Conservation (phyloP, 2,329 filamentous ascomycete genomes). For the Alternaria alternata region DNA sequence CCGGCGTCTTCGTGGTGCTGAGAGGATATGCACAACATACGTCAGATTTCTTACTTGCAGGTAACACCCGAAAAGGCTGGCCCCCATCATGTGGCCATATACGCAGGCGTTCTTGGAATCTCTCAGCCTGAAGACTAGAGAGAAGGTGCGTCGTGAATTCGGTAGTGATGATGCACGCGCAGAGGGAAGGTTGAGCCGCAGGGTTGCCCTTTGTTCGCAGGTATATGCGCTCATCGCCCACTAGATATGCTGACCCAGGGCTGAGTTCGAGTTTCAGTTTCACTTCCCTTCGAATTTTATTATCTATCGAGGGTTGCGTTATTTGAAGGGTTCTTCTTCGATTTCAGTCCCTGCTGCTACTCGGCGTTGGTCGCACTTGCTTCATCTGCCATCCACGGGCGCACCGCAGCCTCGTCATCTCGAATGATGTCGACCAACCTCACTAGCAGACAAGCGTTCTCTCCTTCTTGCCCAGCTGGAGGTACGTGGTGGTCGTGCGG, state of each 20-base stretch:
- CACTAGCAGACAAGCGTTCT: constrained; percentile 27
- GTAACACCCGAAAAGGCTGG: not conserved
- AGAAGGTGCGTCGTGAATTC: not conserved
- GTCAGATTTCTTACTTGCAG: not conserved
- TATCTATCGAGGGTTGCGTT: not conserved
- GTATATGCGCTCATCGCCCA: not conserved
- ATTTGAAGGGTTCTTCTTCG: not conserved
- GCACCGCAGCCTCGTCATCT: not conserved
- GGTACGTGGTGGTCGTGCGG: constrained; percentile 50
- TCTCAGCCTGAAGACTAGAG: not conserved
- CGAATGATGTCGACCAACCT: constrained; percentile 10
- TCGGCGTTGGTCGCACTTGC: not conserved
- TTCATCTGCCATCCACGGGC: not conserved
- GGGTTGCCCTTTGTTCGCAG: constrained; percentile 1
- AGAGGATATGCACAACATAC: not conserved
- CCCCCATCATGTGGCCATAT: not conserved
- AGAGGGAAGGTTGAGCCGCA: not conserved
- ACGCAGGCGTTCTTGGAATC: not conserved
- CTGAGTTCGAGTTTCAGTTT: not conserved
- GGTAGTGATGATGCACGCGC: not conserved
- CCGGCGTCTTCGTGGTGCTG: not conserved
- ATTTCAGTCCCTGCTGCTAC: not conserved
- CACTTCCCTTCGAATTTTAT: not conserved
- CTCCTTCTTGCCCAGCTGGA: constrained; percentile 45
- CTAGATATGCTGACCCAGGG: not conserved